phyloP scores from a whole-genome alignment of 2,329 filamentous ascomycete genomes.

The Zasmidium cellare region DNA sequence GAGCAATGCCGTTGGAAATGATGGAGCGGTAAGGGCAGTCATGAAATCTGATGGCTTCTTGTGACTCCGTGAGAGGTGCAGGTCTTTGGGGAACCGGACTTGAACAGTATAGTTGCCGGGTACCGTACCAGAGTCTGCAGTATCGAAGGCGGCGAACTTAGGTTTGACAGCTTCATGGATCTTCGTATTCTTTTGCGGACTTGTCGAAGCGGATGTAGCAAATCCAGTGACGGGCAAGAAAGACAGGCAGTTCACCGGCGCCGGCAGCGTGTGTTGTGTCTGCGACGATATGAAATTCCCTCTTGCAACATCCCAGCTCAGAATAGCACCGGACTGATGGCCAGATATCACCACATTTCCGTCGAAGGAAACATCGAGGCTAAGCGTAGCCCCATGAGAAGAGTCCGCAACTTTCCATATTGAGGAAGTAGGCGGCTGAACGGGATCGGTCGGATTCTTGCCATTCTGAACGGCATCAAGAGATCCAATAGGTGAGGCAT shows the following conservation, averaged over 20 bases:
- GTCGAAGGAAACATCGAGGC: slow-evolving; percentile 76
- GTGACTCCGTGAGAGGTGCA: slow-evolving; percentile 14
- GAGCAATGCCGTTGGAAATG: slow-evolving; percentile 40
- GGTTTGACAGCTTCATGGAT: slow-evolving; percentile 69
- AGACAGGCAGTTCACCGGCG: slow-evolving; percentile 78
- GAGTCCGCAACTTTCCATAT: slow-evolving; percentile 33
- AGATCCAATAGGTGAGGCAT: slow-evolving; percentile 26
- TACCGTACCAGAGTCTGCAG: slow-evolving; percentile 36
- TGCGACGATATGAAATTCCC: slow-evolving; percentile 67
- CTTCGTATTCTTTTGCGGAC: slow-evolving; percentile 25
- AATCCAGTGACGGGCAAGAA: slow-evolving; percentile 65
- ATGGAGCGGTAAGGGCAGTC: slow-evolving; percentile 43
- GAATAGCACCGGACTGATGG: slow-evolving; percentile 75
- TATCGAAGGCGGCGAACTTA: slow-evolving; percentile 59
- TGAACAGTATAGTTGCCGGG: slow-evolving; percentile 65
- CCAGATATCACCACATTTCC: slow-evolving; percentile 78
- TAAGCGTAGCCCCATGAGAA: slow-evolving; percentile 66
- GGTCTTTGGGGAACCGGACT: slow-evolving; percentile 56
- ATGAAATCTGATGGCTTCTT: slow-evolving; percentile 35
- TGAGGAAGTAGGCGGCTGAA: slow-evolving; percentile 41
- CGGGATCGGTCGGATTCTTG: slow-evolving; percentile 27
- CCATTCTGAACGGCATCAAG: slow-evolving; percentile 24
- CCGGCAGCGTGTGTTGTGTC: slow-evolving; percentile 64
- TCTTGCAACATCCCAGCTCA: slow-evolving; percentile 77
- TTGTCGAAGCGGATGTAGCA: slow-evolving; percentile 22